phyloP scores from a whole-genome alignment of 305 asterid species.

The Nicotiana rustica region DNA sequence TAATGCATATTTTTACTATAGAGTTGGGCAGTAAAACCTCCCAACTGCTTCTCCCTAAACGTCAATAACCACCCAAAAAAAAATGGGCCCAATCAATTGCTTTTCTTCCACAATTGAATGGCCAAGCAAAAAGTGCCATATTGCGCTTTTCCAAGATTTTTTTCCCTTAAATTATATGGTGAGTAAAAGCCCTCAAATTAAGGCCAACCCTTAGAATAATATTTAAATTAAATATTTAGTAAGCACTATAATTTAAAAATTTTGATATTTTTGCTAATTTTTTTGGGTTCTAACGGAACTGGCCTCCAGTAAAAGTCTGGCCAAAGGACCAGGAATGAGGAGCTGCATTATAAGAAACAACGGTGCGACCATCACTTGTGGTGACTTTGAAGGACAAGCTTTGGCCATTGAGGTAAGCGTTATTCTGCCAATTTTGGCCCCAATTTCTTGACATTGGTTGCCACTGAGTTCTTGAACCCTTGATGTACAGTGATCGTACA shows the following conservation, averaged over 20 bases:
- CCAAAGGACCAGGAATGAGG: slow-evolving; percentile 83
- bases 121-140: slow-evolving; percentile 26
- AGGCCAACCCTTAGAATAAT: slow-evolving; percentile 19
- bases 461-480: slow-evolving; percentile 87
- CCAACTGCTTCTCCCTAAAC: neutral
- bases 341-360: slow-evolving; percentile 81
- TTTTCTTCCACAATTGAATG: slow-evolving; percentile 29
- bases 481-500: slow-evolving; percentile 72
- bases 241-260: neutral
- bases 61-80: neutral
- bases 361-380: slow-evolving; percentile 80
- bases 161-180: neutral
- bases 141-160: neutral
- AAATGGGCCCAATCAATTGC: neutral
- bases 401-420: slow-evolving; percentile 87
- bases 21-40: neutral
- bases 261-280: neutral
- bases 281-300: slow-evolving; percentile 55
- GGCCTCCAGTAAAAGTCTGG: slow-evolving; percentile 75
- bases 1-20: slow-evolving; percentile 15
- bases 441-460: slow-evolving; percentile 93
- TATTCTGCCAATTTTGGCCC: slow-evolving; percentile 98
- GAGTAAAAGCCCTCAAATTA: neutral
- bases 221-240: neutral
- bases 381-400: slow-evolving; percentile 77